Base-by-base conservation (phyloP, 108 stramenopile genomes). In the Epipyxis sp. region DNA sequence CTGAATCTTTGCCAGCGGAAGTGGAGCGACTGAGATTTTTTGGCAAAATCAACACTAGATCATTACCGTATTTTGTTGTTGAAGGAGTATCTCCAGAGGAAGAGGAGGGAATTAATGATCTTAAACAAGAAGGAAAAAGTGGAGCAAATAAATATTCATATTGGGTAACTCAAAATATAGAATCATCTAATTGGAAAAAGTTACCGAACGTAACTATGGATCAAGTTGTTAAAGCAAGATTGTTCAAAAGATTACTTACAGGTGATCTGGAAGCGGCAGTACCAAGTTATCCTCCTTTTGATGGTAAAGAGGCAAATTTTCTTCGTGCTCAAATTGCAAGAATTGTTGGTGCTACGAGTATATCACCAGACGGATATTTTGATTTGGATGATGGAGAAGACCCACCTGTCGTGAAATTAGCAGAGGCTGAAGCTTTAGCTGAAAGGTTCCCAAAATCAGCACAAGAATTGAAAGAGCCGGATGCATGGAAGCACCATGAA, bases 91-190 rank as follows among this genome's bases (percentile, higher is more conserved):
- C 78, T 0, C 59, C 78, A 0, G 83, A 83, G 10, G 78, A 82
- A 6, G 57, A 54, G 27, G 83, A 83, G 0, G 82, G 79, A 25
- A 76, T 69, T 39, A 86, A 88, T 58, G 82, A 77, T 1, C 41
- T 41, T 0, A 1, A 25, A 40, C 65, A 80, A 43, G 85, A 87
- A 76, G 88, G 87, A 20, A 71, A n/a, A 45, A 78, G 74, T n/a
- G 88, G 87, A 1, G 88, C 83, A 40, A 89, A 89, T 84, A 84
- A 82, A 46, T 86, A 72, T 59, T 83, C 85, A 1, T 89, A 86
- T 78, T 89, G 82, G 83, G 88, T 88, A 27, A 41, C 80, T 27
- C 71, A 74, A 59, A 57, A 54, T 39, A n/a, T 72, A 1, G 76
- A 78, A 1, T 59, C 82, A 44, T 54, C 44, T 30, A 35, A 74